Evolutionary conservation across 306 rosid species (phyloP), one percentile per base, ranked within the genome.

Genomic region (Senna tora): DNA sequence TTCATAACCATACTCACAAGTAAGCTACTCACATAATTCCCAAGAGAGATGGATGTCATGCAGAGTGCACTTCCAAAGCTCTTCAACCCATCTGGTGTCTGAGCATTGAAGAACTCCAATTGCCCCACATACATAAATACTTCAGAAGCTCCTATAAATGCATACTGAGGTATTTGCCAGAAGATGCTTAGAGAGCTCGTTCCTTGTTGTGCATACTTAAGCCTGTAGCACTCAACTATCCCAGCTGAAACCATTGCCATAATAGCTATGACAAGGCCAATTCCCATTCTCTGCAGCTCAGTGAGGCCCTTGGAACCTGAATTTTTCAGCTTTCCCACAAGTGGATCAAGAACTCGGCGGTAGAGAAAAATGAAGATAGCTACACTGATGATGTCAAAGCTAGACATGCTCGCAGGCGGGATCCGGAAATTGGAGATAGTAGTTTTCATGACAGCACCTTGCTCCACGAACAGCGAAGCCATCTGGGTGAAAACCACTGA

Each of bases 61-160:
- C 96, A 95, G 36, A 95, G 90, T 39, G 99, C 99, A 75, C 99
- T 95, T 69, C 99, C 99, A 12, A 95, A 91, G 74, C 99, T 95
- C 85, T 95, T 95, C 15, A 95, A 84, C 34, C 99, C 96, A 22
- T 95, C 99, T 7, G 99, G 99, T 28, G 99, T 82, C 79, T 95
- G 99, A 43, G 99, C 97, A 17, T 95, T 95, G 87, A 95, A 95
- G 81, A 95, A 95, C 75, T 95, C 99, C 72, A 95, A 71, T 63
- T 95, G 99, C 5, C 97, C 99, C 21, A 95, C 99, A 67, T 95
- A 95, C 99, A 95, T 95, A 80, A 95, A 95, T 28, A 91, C 99
- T 75, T 95, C 99, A 2, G 99, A 95, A 79, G 99, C 99, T 71
- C 99, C 99, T 64, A 95, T 91, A 17, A 87, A 84, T 49, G 96